Evolutionary conservation across 768 basidiomycete species (phyloP).

Genomic region (Neoboletus brunneissimus): DNA sequence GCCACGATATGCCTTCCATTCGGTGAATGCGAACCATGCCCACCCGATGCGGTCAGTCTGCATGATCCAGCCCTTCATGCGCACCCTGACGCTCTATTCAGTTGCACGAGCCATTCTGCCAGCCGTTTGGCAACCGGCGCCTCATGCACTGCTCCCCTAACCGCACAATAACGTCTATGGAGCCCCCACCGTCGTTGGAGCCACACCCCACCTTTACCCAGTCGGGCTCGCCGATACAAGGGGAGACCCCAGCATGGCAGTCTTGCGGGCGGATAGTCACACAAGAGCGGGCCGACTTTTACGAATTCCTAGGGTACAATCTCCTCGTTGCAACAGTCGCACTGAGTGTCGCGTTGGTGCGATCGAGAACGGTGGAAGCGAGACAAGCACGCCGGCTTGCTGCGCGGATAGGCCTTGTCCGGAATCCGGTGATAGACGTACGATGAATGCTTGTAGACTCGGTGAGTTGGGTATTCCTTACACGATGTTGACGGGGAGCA

Average conservation of each 20-base stretch:
- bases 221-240: constrained; percentile 24
- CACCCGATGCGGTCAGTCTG: constrained; percentile 52
- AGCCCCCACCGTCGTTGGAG: constrained; percentile 9
- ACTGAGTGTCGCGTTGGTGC: constrained; percentile 60
- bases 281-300: constrained; percentile 82
- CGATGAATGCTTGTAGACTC: constrained; percentile 3
- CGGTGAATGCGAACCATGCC: constrained; percentile 62
- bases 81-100: constrained; percentile 30
- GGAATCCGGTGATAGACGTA: constrained; percentile 27
- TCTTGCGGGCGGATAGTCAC: constrained; percentile 84
- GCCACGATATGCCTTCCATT: constrained; percentile 47
- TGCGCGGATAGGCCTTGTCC: constrained; percentile 75
- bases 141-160: constrained; percentile 33
- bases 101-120: constrained; percentile 87
- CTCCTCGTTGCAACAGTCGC: constrained; percentile 66
- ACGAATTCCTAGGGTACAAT: constrained; percentile 88
- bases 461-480: constrained; percentile 3
- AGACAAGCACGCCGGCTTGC: constrained; percentile 80
- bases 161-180: no score
- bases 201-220: constrained; percentile 8
- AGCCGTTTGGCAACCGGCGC: constrained; percentile 93
- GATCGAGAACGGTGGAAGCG: constrained; percentile 65
- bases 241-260: constrained; percentile 84
- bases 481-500: background rate
- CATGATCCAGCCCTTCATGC: constrained; percentile 2